Evolutionary conservation across 768 basidiomycete species (phyloP), one percentile per base, ranked within the genome.

Genomic region (Calocybe cyanea): DNA sequence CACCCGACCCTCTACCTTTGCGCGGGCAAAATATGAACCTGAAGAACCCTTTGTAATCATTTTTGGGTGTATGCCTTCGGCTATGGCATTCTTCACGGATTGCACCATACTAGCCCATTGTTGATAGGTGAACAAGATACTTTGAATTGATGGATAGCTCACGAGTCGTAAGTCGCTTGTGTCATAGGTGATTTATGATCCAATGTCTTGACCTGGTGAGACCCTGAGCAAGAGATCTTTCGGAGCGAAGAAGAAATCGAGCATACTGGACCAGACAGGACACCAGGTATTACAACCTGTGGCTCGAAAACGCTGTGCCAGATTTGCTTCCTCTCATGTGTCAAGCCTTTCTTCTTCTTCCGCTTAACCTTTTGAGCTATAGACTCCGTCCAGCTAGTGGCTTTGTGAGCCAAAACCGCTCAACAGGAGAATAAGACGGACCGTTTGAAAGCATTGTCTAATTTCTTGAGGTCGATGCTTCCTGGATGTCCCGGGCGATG

Each of bases 31-130:
- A 65, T 95, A 95, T 37, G 87, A 90, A 0, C 92, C 92, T 4
- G 86, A 89, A 2, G 87, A 91, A 9, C 92, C 92, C 57, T 92
- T 92, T 4, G 78, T 65, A 40, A 94, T 94, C 80, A 94, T 87
- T 63, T 92, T 90, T 8, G 92, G 92, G 56, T 94, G 90, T 34
- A 90, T 76, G 10, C 89, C 90, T 18, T 83, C 85, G 5, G 68
- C 48, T 52, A 94, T 87, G 11, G 88, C 86, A 47, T 64, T 72
- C 57, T 76, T 79, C 13, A 89, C 81, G 23, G 80, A 78, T 56
- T 81, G 72, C 13, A 79, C 78, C 13, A 84, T 57, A 42, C 85
- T 87, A 47, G 38, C 39, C n/a, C n/a, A 36, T 25, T 5, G n/a
- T 37, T 39, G 20, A 17, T 56, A 49, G 33, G 38, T 49, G 17